Base-by-base conservation (phyloP, 1,284 basidiomycete genomes). In the Rhodotorula sp. region DNA sequence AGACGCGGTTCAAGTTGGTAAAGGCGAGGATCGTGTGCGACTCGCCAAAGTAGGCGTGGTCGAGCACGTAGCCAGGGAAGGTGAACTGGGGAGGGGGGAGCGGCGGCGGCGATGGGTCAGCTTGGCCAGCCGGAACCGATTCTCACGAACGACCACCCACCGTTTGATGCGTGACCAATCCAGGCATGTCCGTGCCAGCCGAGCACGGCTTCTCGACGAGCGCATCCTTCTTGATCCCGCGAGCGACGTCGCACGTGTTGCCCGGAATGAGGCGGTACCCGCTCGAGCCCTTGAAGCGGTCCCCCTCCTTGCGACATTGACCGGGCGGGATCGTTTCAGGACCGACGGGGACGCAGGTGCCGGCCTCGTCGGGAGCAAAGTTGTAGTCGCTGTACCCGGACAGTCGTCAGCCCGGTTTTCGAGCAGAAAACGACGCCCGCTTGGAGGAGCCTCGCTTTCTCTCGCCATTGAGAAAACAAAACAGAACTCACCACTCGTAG, bases 251-350 rank as follows among this genome's bases (percentile, higher is more conserved):
- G 80, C 95, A 99, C 0, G 89, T 91, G 79, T 99, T 92, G 3
- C 97, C 95, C 2, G 97, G 94, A 67, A 99, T 93, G 79, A 90
- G 87, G 55, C 94, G 86, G 80, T 89, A 99, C 0, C 95, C 95
- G 21, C 92, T 94, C 0, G 94, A 97, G 0, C 93, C 95, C 80
- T 86, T 79, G 80, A 93, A 99, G 21, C 81, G 88, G 75, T 89
- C 84, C 16, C 86, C 84, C 0, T 85, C 82, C 65, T 84, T 84
- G 23, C 83, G 81, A 79, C 97, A 99, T 0, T 88, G 85, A 5
- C 88, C 91, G 0, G 88, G 85, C 0, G 93, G 92, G 59, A 97
- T 89, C 16, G 87, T 87, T 79, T 97, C 93, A 1, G 90, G 92
- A 12, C 93, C 93, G 43, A 86, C 88, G 2, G 92, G 87, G 3